Evolutionary conservation across 202 grass and related monocot genomes (phyloP), one percentile per base, ranked within the genome.

Genomic region (Setaria viridis): DNA sequence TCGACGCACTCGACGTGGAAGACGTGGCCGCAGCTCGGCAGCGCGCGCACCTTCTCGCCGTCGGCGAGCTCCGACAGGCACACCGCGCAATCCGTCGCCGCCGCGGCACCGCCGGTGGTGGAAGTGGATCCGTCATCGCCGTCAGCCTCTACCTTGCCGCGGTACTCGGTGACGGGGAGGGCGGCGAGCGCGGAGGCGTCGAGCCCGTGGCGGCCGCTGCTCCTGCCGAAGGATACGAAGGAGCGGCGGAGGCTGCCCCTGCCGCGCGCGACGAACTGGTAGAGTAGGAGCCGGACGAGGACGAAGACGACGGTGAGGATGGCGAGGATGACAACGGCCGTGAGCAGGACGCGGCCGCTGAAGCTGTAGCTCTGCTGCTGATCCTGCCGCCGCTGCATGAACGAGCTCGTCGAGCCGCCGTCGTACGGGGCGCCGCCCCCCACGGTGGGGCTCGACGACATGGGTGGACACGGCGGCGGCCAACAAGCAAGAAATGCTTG

Each of bases 1-100:
- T 97, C 92, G 56, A 97, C 88, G 82, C 95, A 97, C 29, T 81
- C 87, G 4, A 91, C 88, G 88, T 91, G 92, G 89, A 97, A 97
- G 7, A 88, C 62, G 82, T 97, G 95, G 21, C 74, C 62, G 49
- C 92, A 97, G 87, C 70, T 77, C 0, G 89, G 88, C 56, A 97
- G 82, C 73, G 81, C 57, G 16, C 82, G 85, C 80, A 89, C 85
- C 84, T 89, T 85, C 34, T 97, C 90, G 17, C 90, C 91, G 67
- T 93, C 95, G 5, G 77, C 92, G 47, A 93, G 60, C 77, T 87
- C 82, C 65, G 88, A 86, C 67, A 94, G 78, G 78, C 95, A 97
- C 55, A 94, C 87, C 0, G 79, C 57, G 54, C 87, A 93, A 29
- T 98, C 93, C 20, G 62, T 15, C 20, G 66, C 34, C 11, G 14